Conservation (phyloP, 768 basidiomycete genomes). For the Myochromella boudieri region DNA sequence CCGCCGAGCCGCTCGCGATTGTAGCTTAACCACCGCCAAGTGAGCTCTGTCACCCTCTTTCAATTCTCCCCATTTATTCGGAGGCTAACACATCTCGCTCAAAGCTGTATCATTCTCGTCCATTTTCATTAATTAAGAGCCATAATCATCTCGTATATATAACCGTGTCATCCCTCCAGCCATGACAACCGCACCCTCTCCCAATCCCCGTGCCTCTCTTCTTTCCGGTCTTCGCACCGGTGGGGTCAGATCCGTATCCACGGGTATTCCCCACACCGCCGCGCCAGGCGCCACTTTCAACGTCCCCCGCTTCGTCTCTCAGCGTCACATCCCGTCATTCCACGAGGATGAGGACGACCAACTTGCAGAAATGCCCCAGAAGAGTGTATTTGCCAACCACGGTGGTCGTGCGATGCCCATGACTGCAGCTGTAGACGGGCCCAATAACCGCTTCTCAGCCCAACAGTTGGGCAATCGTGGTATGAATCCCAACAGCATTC, state of each 20-base stretch:
- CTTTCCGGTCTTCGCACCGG: slow-evolving; percentile 88
- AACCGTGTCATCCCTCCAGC: slow-evolving; percentile 28
- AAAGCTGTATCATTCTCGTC: slow-evolving; percentile 34
- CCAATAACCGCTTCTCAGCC: slow-evolving; percentile 57
- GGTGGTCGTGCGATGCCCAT: slow-evolving; percentile 50
- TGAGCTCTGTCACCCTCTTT: slow-evolving; percentile 2
- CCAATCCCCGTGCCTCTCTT: slow-evolving; percentile 76
- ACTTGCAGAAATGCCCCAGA: slow-evolving; percentile 53
- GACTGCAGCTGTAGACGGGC: slow-evolving; percentile 72
- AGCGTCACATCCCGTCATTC: slow-evolving; percentile 42
- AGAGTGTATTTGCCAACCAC: slow-evolving; percentile 45
- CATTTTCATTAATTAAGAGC: slow-evolving; percentile 37
- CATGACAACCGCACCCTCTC: slow-evolving; percentile 44
- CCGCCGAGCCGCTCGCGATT: slow-evolving; percentile 20
- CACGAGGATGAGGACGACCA: slow-evolving; percentile 64
- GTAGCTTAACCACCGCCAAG: slow-evolving; percentile 3
- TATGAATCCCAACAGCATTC: slow-evolving; percentile 54
- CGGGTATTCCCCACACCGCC: slow-evolving; percentile 64
- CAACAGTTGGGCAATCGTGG: slow-evolving; percentile 57
- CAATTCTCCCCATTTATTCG: slow-evolving; percentile 14
- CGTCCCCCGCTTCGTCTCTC: slow-evolving; percentile 53
- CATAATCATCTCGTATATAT: slow-evolving; percentile 21
- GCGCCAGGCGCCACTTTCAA: slow-evolving; percentile 64
- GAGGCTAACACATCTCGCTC: slow-evolving; percentile 10
- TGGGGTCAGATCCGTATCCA: slow-evolving; percentile 78